Percentiles rank a stretch among this genome's conserved stretches.
Evolutionary conservation across 1,284 basidiomycete genomes (phyloP).

Genomic region (Veloporphyrellus conicus): DNA sequence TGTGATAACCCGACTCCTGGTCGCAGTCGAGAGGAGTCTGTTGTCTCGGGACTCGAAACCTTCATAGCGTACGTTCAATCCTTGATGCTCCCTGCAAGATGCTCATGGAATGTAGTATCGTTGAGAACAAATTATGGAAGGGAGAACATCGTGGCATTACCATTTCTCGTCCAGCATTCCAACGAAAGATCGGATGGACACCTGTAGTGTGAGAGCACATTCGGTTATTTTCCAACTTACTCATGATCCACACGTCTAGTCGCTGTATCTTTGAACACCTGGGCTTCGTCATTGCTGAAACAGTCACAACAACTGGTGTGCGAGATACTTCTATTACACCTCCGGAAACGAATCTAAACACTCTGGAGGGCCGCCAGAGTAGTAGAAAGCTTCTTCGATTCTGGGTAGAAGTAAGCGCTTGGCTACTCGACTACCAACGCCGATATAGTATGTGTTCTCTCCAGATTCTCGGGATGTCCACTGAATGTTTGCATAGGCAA

Average conservation of each 20-base stretch:
- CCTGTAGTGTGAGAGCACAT: conserved; percentile 47
- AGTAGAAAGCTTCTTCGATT: conserved; percentile 63
- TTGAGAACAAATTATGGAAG: conserved; percentile 71
- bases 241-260: conserved; percentile 26
- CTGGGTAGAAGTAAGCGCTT: conserved; percentile 71
- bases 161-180: conserved; percentile 52
- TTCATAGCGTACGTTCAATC: conserved; percentile 48
- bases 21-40: conserved; percentile 46
- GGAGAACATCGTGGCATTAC: conserved; percentile 58
- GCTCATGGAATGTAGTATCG: conserved; percentile 43
- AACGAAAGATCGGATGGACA: conserved; percentile 65
- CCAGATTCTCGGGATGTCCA: neutral
- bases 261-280: conserved; percentile 56
- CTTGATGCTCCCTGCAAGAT: conserved; percentile 1
- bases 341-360: conserved; percentile 48
- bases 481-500: conserved; percentile 26
- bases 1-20: conserved; percentile 38
- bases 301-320: conserved; percentile 16
- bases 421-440: conserved; percentile 56
- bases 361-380: conserved; percentile 45
- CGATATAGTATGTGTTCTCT: conserved; percentile 40
- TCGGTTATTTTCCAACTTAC: conserved; percentile 8
- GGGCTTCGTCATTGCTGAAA: conserved; percentile 48
- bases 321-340: conserved; percentile 46
- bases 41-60: conserved; percentile 60